Evolutionary conservation across 108 stramenopile genomes (phyloP), one percentile per base, ranked within the genome.

Genomic region (Cyclostephanos tholiformis): DNA sequence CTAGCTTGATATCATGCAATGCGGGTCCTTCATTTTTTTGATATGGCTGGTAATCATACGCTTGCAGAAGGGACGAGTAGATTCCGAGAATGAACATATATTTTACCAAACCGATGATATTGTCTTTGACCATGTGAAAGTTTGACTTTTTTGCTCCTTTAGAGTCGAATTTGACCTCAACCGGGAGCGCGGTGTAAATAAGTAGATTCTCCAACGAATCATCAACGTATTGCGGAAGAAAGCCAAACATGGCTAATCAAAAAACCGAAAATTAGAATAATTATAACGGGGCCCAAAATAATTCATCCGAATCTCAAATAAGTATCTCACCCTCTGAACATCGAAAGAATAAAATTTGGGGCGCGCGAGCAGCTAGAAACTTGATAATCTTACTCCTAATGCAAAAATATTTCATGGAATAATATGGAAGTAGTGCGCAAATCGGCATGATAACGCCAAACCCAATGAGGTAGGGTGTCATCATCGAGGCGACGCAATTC

Each of bases 381-480:
- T 76, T 76, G 51, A 76, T 17, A 7, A 76, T 35, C 58, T 76
- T 76, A 69, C 51, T 69, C 75, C 41, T 68, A 6, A 76, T 55
- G 0, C 38, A 23, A 62, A 76, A 69, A 32, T 49, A 68, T 6
- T 19, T 35, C 48, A 69, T 51, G 10, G 39, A 53, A 49, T 61
- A 68, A 41, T 63, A 76, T 4, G 75, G 75, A 6, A 41, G 68
- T 17, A 68, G n/a, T 26, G 60, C 60, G 22, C 66, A 59, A 20
- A 76, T 13, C 43, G 75, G 75, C 67, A 76, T 67, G 66, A 76
- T 27, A 57, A 76, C 8, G 30, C 75, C 75, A 76, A 76, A 76
- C 38, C 75, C 75, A 14, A 61, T 9, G 0, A 76, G 16, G 22
- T 36, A 67, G 17, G 57, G 32, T 53, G 60, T 68, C 19, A 35